Evolutionary conservation across 106 monocot genomes (phyloP).

Genomic region (Chionographis japonica): DNA sequence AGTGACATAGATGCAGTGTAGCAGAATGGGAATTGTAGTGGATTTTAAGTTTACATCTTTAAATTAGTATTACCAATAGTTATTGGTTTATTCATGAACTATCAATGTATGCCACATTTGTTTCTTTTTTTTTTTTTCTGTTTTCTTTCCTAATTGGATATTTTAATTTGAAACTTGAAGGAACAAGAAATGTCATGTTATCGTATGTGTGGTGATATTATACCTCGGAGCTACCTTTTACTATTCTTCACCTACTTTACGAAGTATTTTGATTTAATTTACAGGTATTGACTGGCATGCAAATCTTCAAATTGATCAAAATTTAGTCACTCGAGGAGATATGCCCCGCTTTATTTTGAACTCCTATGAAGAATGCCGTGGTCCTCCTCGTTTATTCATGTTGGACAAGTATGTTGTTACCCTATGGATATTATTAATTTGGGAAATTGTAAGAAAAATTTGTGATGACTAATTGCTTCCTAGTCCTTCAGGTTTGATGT

Average conservation of each 20-base stretch:
- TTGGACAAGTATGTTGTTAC: slow-evolving; percentile 67
- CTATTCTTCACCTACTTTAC: background rate
- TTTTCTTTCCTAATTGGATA: too few species aligned
- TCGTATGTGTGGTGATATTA: background rate
- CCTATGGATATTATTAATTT: background rate
- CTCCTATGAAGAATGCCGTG: slow-evolving; percentile 94
- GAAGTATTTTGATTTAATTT: slow-evolving; percentile 4
- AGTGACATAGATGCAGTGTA: too few species aligned
- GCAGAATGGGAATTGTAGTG: too few species aligned
- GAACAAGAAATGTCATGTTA: too few species aligned
- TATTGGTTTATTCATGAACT: too few species aligned
- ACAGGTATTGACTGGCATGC: slow-evolving; percentile 82
- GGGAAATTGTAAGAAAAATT: background rate
- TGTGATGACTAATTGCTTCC: slow-evolving; percentile 1
- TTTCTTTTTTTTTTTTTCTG: too few species aligned
- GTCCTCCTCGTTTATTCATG: slow-evolving; percentile 83
- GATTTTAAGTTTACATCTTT: too few species aligned
- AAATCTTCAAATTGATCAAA: slow-evolving; percentile 65
- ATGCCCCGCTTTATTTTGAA: slow-evolving; percentile 95
- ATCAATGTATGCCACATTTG: too few species aligned
- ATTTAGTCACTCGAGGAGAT: slow-evolving; percentile 79
- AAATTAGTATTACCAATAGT: too few species aligned
- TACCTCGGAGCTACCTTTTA: background rate
- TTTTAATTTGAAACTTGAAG: too few species aligned
- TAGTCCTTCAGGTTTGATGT: slow-evolving; percentile 80